Percentiles rank a stretch among this genome's conserved stretches.
These are phyloP conservation scores for Candida sithepensis DNA, from an alignment of 805 yeast genomes.

Conservation along the genomic window DNA sequence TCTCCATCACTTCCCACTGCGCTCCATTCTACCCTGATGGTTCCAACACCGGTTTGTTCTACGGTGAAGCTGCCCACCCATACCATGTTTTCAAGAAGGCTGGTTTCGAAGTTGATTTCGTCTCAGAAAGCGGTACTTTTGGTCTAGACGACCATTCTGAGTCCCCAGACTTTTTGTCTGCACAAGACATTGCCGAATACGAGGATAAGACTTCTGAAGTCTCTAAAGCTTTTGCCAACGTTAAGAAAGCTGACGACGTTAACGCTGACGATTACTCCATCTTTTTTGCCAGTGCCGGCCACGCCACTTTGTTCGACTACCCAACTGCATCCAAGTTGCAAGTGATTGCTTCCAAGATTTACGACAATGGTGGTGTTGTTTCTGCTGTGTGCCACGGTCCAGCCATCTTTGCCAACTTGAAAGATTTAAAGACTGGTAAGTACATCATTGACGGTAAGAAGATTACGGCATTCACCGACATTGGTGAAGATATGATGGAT, in stretches of 20 bases:
- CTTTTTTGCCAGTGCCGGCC: slow-evolving; percentile 66
- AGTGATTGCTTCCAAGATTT: slow-evolving; percentile 42
- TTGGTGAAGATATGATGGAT: slow-evolving; percentile 42
- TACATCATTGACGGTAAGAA: slow-evolving; percentile 48
- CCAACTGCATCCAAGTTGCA: slow-evolving; percentile 41
- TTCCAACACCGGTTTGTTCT: slow-evolving; percentile 56
- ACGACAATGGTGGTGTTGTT: slow-evolving; percentile 50
- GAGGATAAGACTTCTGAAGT: slow-evolving; percentile 39
- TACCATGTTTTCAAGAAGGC: slow-evolving; percentile 42
- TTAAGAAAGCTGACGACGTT: slow-evolving; percentile 48
- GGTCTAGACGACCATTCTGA: slow-evolving; percentile 60
- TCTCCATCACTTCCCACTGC: slow-evolving; percentile 41
- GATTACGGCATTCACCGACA: slow-evolving; percentile 59
- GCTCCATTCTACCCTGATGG: slow-evolving; percentile 55
- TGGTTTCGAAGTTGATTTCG: slow-evolving; percentile 53
- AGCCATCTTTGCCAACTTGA: slow-evolving; percentile 48
- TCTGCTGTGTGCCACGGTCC: slow-evolving; percentile 72
- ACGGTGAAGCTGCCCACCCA: slow-evolving; percentile 59
- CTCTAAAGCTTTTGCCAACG: slow-evolving; percentile 33
- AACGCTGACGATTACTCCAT: slow-evolving; percentile 45
- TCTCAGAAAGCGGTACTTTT: slow-evolving; percentile 54
- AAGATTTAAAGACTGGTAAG: slow-evolving; percentile 39
- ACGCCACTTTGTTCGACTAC: slow-evolving; percentile 55
- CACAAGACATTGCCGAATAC: slow-evolving; percentile 39
- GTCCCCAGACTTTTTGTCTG: slow-evolving; percentile 36